A percentile compares a stretch with the other conserved stretches of the same genome.
Conservation (phyloP, 2,329 filamentous ascomycete species). For the Thielaviopsis euricoi region DNA sequence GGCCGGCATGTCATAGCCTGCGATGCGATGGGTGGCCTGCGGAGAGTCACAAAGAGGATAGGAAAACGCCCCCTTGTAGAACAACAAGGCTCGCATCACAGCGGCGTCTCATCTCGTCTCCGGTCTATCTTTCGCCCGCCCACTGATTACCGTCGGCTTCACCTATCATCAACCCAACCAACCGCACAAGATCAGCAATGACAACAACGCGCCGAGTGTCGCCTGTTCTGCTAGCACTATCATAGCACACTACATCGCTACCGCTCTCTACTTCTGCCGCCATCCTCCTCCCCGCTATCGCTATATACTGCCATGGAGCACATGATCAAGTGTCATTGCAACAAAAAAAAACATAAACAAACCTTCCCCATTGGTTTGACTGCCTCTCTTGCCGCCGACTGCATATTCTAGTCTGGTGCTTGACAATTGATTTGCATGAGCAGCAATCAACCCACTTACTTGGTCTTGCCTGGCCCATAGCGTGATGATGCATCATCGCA, state of each 20-base stretch:
- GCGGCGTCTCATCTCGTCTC: neutral
- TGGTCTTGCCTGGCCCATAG: neutral
- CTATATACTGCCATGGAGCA: neutral
- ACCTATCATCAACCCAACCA: neutral
- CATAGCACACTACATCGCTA: neutral
- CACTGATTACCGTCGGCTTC: neutral
- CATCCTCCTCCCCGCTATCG: neutral
- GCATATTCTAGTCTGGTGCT: neutral
- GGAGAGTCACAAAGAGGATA: neutral
- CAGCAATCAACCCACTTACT: neutral
- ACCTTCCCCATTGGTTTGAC: neutral
- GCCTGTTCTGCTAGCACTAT: neutral
- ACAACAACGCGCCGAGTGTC: slow-evolving; percentile 8
- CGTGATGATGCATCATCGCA: neutral
- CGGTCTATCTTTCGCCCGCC: neutral
- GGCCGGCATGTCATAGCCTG: neutral
- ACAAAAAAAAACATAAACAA: neutral
- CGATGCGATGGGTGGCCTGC: neutral
- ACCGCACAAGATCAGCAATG: neutral
- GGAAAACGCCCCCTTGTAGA: neutral
- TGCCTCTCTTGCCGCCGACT: neutral
- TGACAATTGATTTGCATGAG: neutral
- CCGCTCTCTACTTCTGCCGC: neutral
- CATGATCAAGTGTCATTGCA: slow-evolving; percentile 1
- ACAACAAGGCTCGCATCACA: neutral